Percentiles rank a stretch among this genome's conserved stretches.
Conservation (phyloP, 108 stramenopile genomes). For the Hondaea fermentalgiana region DNA sequence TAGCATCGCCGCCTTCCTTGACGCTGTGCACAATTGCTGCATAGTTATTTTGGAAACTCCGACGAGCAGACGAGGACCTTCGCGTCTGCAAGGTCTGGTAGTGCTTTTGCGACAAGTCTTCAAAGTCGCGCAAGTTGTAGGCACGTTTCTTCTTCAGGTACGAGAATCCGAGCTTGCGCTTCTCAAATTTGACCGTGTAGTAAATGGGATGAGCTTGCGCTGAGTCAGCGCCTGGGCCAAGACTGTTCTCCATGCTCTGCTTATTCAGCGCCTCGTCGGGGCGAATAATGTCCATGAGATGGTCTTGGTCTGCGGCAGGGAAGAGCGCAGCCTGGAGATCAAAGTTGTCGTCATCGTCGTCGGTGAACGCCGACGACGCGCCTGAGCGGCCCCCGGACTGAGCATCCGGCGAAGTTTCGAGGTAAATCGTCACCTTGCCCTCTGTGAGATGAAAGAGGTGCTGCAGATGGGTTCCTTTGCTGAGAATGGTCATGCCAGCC, state of each 20-base stretch:
- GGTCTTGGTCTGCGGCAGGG: background rate
- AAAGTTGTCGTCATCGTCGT: background rate
- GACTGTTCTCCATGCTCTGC: background rate
- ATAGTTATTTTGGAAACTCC: background rate
- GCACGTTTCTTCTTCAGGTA: background rate
- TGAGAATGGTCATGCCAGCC: background rate
- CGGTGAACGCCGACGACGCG: background rate
- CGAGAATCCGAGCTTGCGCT: constrained; percentile 8
- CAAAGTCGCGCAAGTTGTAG: background rate
- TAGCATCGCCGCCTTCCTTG: background rate
- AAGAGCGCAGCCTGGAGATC: background rate
- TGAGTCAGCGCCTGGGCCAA: background rate
- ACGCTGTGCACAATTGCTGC: constrained; percentile 7
- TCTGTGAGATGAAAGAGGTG: background rate
- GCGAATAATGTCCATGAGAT: background rate
- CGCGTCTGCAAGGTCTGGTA: background rate
- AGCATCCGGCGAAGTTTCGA: background rate
- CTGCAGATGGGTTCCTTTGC: background rate
- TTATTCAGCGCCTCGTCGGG: background rate
- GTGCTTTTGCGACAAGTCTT: background rate
- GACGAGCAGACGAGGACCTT: background rate
- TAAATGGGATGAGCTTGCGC: background rate
- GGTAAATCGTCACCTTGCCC: background rate
- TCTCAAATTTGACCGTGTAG: background rate
- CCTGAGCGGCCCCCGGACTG: background rate